Evolutionary conservation across 148 eudicot species (phyloP).

Genomic region (Dysphania ambrosioides): DNA sequence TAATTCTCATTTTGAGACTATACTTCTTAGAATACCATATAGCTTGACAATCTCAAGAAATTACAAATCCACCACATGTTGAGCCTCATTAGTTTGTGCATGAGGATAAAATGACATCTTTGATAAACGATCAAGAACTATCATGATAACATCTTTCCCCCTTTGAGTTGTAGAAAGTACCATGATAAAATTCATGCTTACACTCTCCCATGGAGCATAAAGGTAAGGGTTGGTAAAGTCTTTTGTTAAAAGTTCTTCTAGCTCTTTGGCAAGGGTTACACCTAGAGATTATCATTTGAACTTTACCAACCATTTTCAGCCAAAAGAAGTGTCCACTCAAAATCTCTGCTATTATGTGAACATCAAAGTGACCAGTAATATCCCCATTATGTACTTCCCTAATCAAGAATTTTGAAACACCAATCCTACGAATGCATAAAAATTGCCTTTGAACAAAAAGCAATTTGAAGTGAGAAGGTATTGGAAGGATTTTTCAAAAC

Average conservation of each 20-base stretch:
- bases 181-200: too few relatives aligned
- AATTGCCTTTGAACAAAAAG: not conserved
- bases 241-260: too few relatives aligned
- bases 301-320: not conserved
- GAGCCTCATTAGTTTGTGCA: too few relatives aligned
- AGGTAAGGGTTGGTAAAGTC: too few relatives aligned
- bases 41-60: not conserved
- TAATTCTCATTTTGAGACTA: too few relatives aligned
- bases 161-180: too few relatives aligned
- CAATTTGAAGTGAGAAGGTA: too few relatives aligned
- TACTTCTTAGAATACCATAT: not conserved
- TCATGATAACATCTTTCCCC: too few relatives aligned
- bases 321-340: not conserved
- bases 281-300: not conserved
- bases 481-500: too few relatives aligned
- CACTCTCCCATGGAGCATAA: not conserved
- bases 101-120: too few relatives aligned
- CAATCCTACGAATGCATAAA: not conserved
- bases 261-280: not conserved
- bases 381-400: too few relatives aligned
- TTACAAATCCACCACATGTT: not conserved
- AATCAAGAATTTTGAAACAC: not conserved
- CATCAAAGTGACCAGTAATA: not conserved
- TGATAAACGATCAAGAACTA: too few relatives aligned
- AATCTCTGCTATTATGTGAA: not conserved